Evolutionary conservation across 352 stramenopile species (phyloP).

Genomic region (Hyaloperonospora arabidopsidis): DNA sequence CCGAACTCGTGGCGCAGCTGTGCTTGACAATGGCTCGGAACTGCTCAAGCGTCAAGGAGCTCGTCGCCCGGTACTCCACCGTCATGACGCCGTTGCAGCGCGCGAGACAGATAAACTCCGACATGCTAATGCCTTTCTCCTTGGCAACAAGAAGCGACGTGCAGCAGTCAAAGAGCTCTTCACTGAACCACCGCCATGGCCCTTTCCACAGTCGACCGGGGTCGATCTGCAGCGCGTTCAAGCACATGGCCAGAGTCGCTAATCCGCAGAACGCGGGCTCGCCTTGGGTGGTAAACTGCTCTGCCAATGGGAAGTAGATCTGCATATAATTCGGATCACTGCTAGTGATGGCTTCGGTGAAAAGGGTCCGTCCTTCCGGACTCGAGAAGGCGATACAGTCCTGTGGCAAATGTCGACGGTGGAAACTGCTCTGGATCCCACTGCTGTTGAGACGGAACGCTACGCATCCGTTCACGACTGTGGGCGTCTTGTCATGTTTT

Average conservation of each 20-base stretch:
- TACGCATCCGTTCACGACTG: slow-evolving; percentile 30
- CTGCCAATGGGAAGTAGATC: slow-evolving; percentile 89
- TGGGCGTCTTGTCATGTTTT: slow-evolving; percentile 8
- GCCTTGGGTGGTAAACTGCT: slow-evolving; percentile 87
- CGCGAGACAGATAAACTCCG: slow-evolving; percentile 64
- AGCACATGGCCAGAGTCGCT: slow-evolving; percentile 75
- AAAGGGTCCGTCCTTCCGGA: slow-evolving; percentile 68
- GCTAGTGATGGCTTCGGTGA: slow-evolving; percentile 70
- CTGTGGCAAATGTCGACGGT: slow-evolving; percentile 71
- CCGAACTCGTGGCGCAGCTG: slow-evolving; percentile 58
- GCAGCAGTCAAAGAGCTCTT: slow-evolving; percentile 80
- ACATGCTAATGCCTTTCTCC: slow-evolving; percentile 63
- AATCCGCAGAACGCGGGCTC: slow-evolving; percentile 89
- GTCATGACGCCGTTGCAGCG: slow-evolving; percentile 53
- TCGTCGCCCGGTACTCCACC: slow-evolving; percentile 35
- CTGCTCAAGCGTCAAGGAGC: slow-evolving; percentile 43
- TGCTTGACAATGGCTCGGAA: slow-evolving; percentile 59
- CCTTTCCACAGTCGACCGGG: slow-evolving; percentile 71
- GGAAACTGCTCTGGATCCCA: slow-evolving; percentile 58
- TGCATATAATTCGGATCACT: slow-evolving; percentile 61
- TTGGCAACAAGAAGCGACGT: slow-evolving; percentile 62
- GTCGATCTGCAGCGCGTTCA: slow-evolving; percentile 74
- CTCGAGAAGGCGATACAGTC: slow-evolving; percentile 82
- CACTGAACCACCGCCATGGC: slow-evolving; percentile 75
- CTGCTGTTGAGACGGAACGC: slow-evolving; percentile 55